Conservation (phyloP, 1,284 basidiomycete species). For the Moesziomyces sp. region DNA sequence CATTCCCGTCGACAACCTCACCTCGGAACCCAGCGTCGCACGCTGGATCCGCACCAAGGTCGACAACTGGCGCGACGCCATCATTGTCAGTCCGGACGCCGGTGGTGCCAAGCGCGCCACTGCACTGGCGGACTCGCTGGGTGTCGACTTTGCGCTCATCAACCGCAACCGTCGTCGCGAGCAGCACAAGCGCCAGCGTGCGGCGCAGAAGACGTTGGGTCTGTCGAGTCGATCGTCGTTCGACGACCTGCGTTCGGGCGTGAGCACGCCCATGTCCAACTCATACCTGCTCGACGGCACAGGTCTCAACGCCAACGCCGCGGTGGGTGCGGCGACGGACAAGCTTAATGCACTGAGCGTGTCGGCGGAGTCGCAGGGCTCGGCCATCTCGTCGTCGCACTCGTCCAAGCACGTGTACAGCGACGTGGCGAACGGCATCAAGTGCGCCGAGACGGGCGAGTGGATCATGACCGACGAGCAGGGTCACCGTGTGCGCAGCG, state of each 20-base stretch:
- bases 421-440: slow-evolving; percentile 66
- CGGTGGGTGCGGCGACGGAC: slow-evolving; percentile 34
- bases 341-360: slow-evolving; percentile 42
- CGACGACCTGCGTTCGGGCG: slow-evolving; percentile 50
- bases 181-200: slow-evolving; percentile 56
- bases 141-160: slow-evolving; percentile 95
- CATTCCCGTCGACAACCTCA: slow-evolving; percentile 91
- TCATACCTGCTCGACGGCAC: slow-evolving; percentile 50
- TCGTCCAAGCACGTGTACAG: slow-evolving; percentile 38
- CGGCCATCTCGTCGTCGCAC: slow-evolving; percentile 12
- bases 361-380: slow-evolving; percentile 22
- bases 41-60: slow-evolving; percentile 84
- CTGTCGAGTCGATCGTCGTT: slow-evolving; percentile 45
- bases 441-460: slow-evolving; percentile 68
- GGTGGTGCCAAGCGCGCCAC: slow-evolving; percentile 97
- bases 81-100: slow-evolving; percentile 96
- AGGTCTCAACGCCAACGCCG: slow-evolving; percentile 22
- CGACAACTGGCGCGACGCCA: slow-evolving; percentile 84
- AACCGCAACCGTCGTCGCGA: slow-evolving; percentile 78
- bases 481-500: slow-evolving; percentile 56
- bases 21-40: slow-evolving; percentile 59
- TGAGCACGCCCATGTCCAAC: slow-evolving; percentile 56
- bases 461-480: slow-evolving; percentile 65
- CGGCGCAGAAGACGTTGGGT: slow-evolving; percentile 38
- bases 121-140: slow-evolving; percentile 92